Evolutionary conservation across 1,284 basidiomycete genomes (phyloP).

Genomic region (Phellopilus nigrolimitatus): DNA sequence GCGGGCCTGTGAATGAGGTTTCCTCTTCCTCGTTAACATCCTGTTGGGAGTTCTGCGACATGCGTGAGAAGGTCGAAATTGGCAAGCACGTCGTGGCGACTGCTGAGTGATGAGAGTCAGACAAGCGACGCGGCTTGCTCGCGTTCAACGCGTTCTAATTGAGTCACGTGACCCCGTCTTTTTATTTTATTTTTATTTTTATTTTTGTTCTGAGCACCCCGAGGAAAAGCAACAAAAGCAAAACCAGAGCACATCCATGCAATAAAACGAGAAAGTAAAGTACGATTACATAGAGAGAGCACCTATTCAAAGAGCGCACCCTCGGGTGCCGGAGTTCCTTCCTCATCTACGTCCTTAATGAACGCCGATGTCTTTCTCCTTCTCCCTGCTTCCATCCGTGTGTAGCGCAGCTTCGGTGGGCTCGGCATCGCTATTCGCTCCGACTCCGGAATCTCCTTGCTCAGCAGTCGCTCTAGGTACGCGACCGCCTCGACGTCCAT

Average conservation of each 20-base stretch:
- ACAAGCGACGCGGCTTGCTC: background rate
- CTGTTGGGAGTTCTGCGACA: slow-evolving; percentile 46
- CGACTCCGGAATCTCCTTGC: slow-evolving; percentile 29
- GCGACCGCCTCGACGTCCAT: slow-evolving; percentile 69
- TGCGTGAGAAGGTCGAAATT: slow-evolving; percentile 18
- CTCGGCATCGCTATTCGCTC: slow-evolving; percentile 14
- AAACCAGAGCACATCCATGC: too few species aligned
- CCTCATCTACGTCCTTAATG: slow-evolving; percentile 13
- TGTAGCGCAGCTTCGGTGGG: slow-evolving; percentile 14
- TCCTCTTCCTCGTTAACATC: slow-evolving; percentile 52
- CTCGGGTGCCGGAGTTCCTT: background rate
- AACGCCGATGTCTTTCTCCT: slow-evolving; percentile 14
- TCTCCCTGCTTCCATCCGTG: slow-evolving; percentile 15
- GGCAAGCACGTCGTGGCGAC: background rate
- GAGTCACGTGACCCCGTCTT: slow-evolving; percentile 5
- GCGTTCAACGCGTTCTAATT: slow-evolving; percentile 3
- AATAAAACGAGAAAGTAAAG: too few species aligned
- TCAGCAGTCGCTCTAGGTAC: slow-evolving; percentile 58
- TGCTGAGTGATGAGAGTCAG: background rate
- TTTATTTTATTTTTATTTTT: too few species aligned
- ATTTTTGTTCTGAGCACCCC: background rate
- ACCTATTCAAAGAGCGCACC: slow-evolving; percentile 15
- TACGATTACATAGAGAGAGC: background rate
- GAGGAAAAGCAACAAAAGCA: background rate
- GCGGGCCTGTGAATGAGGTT: slow-evolving; percentile 61